Base-by-base conservation (phyloP, 1,284 basidiomycete genomes). In the Apiotrichum montevideense region DNA sequence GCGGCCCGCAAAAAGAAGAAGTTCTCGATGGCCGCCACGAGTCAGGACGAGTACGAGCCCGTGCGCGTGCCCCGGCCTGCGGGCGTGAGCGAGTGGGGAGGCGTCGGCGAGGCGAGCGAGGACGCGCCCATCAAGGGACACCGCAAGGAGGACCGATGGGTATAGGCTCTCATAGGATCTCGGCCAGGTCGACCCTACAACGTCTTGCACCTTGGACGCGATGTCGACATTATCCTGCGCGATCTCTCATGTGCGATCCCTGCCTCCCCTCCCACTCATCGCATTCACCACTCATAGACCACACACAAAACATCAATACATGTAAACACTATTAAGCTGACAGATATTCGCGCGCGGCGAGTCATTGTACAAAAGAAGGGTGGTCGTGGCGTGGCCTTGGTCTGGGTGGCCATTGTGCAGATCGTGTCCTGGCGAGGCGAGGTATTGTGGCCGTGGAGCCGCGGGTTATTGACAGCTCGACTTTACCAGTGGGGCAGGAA, bases 61-160 rank as follows among this genome's bases (percentile, higher is more conserved):
- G 87, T 87, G 62, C 81, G 92, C 43, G 88, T 95, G 44, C 81
- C 83, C 37, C 80, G 93, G 46, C 93, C 92, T 0, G 83, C 84
- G 40, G 91, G 90, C 15, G 76, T 89, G 10, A 86, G 89, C 0
- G 90, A 94, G 68, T 94, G 90, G 91, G 91, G 91, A 56, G 92
- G 90, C 56, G 85, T 88, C 4, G 83, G 86, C n/a, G 86, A 84
- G 3, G 61, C 51, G 3, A 55, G 57, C 14, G 65, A 66, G 42
- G 74, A 76, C 43, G 71, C 71, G 34, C 72, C 73, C 9, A 41
- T 73, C n/a, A 72, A 70, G 58, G 73, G 73, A 3, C 49, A 59
- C 34, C 49, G 73, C 46, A 67, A 68, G 51, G 67, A 67, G 59
- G 73, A 75, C 58, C 63, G 73, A 15, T 72, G 72, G 71, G 73